Percentiles rank a stretch among this genome's conserved stretches.
Evolutionary conservation across 2,329 filamentous ascomycete species (phyloP).

Genomic region (Paramyrothecium sp.): DNA sequence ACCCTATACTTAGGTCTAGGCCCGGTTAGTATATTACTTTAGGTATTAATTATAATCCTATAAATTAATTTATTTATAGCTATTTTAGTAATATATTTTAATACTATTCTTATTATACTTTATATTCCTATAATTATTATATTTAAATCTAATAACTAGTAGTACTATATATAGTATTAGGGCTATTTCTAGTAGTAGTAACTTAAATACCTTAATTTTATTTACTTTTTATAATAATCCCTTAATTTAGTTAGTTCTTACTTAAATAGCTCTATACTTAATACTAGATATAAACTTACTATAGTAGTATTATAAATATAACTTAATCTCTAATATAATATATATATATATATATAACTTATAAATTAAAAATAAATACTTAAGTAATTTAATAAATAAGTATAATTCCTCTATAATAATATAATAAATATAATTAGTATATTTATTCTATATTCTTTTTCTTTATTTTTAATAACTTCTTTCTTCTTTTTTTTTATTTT

Average conservation of each 20-base stretch:
- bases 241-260: background rate
- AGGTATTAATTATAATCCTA: background rate
- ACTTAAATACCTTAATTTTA: background rate
- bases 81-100: background rate
- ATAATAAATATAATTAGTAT: background rate
- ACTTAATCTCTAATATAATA: background rate
- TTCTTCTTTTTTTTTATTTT: background rate
- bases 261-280: background rate
- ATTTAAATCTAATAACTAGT: slow-evolving; percentile 1
- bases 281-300: background rate
- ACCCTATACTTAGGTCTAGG: too few relatives aligned
- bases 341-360: background rate
- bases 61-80: background rate
- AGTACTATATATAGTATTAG: background rate
- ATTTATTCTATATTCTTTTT: background rate
- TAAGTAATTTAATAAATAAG: background rate
- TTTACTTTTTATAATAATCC: background rate
- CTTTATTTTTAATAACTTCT: background rate
- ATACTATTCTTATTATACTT: background rate
- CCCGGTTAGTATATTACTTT: background rate
- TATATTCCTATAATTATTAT: background rate
- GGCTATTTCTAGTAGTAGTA: background rate
- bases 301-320: slow-evolving; percentile 2
- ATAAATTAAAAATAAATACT: background rate
- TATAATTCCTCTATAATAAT: background rate